Base-by-base conservation (phyloP, 2,329 filamentous ascomycete genomes). In the Claviceps fusiformis region DNA sequence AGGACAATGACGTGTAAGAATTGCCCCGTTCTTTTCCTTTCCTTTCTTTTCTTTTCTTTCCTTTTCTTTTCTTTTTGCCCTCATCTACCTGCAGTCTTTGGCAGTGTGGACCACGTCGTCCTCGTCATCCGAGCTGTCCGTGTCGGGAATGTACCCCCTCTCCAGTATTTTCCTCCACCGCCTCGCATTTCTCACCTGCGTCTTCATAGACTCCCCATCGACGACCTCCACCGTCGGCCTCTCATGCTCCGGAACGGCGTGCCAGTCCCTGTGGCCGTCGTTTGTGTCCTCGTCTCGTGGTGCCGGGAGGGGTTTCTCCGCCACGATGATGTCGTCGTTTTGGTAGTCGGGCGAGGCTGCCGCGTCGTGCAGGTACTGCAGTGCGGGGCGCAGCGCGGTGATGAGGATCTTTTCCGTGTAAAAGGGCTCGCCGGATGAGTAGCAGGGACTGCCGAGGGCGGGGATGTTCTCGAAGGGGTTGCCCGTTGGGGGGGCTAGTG, bases 361-460 rank as follows among this genome's bases (percentile, higher is more conserved):
- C 13, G 85, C 75, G 43, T 79, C 71, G 51, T 81, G 70, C 41
- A 90, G 72, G 76, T 83, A 90, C 44, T 71, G 67, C 2, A 89
- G 67, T 31, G 87, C 77, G 2, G 71, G 66, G 13, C 65, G 61
- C 59, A 80, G 77, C 0, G 79, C 76, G 11, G 65, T 66, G 13
- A 85, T 72, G 53, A 91, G 75, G 58, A 88, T 77, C 43, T 74
- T 72, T 66, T 95, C 87, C 8, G 71, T 71, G 62, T 81, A 74
- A 39, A 74, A 64, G 1, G 69, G 62, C 58, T 86, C 81, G 3
- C 85, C 85, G 1, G 83, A 79, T n/a, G 85, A 84, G 67, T 85
- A 86, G 58, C 82, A 77, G 5, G 86, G 85, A 59, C 81, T 86
- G 5, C 85, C 85, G 47, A 78, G 72, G 11, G 67, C 60, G 0